Base-by-base conservation (phyloP, 441 rosid genomes). In the Melastoma candidum region DNA sequence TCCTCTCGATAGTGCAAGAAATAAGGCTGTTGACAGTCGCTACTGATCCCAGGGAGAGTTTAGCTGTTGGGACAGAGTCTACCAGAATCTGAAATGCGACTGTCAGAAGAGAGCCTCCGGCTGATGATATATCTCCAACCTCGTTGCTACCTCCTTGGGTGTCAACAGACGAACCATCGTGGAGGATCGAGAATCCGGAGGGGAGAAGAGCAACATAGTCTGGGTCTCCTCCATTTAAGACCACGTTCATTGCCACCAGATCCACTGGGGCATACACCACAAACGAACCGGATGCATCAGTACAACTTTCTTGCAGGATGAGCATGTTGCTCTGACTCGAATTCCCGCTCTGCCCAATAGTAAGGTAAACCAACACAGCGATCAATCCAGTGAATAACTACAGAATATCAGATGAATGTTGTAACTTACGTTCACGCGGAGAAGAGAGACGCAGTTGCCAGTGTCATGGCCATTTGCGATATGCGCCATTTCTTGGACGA, bases 11-110 rank as follows among this genome's bases (percentile, higher is more conserved):
- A 2, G 97, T 90, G 76, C 83, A 60, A 0, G 73, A 77, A 44
- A 93, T 77, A 70, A 89, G 64, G 63, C 72, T 89, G 80, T 93
- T 92, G 12, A 79, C 79, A 27, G 97, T 93, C 12, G 96, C 93
- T 36, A 93, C 93, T 0, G 96, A 86, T 27, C 90, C 88, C 13
- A 83, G 69, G 47, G 90, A 86, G 13, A 89, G 83, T 51, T 71
- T 77, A 25, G 81, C 83, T 0, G 85, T 69, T 2, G 90, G 85
- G 60, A 60, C 65, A 0, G 87, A 60, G 44, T 86, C 97, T 2
- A 86, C 97, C 59, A 93, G 67, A 46, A 88, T 84, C 74, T 93
- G 98, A 51, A 82, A 84, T 0, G 90, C 80, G 24, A 83, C 86
- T 3, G 92, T 93, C 3, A 93, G 58, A 9, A 88, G 85, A n/a